Conservation (phyloP, 176 grass and related monocot species). For the Hordeum marinum region DNA sequence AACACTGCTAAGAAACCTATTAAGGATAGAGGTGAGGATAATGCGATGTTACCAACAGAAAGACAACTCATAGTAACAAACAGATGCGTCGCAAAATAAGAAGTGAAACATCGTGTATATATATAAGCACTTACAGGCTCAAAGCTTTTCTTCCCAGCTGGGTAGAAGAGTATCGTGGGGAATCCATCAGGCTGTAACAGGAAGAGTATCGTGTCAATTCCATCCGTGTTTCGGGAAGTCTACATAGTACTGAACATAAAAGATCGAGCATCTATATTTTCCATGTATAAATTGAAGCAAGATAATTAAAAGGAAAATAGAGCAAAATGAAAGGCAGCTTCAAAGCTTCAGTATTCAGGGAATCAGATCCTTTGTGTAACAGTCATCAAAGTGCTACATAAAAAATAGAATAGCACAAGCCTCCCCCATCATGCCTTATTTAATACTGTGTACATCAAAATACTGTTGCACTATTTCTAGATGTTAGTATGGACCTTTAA, state of each 20-base stretch:
- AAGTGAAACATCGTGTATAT: no score
- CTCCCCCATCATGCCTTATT: neutral
- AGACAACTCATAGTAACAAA: no score
- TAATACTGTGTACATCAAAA: neutral
- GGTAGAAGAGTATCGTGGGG: slow-evolving; percentile 92
- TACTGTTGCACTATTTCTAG: neutral
- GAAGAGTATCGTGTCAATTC: neutral
- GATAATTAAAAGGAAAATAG: neutral
- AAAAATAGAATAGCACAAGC: neutral
- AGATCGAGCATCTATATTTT: neutral
- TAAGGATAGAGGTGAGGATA: no score
- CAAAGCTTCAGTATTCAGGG: neutral
- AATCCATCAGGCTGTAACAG: slow-evolving; percentile 78
- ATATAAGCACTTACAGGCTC: slow-evolving; percentile 70
- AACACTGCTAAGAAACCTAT: no score
- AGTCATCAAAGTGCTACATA: neutral
- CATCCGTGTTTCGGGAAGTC: neutral
- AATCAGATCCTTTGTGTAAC: neutral
- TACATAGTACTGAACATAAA: neutral
- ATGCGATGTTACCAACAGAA: no score
- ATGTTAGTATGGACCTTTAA: neutral
- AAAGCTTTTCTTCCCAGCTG: slow-evolving; percentile 91
- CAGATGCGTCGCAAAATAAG: no score
- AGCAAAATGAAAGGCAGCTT: neutral
- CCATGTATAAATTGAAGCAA: slow-evolving; percentile 9